Conservation (phyloP, 306 rosid genomes). For the Hippophae tibetana region DNA sequence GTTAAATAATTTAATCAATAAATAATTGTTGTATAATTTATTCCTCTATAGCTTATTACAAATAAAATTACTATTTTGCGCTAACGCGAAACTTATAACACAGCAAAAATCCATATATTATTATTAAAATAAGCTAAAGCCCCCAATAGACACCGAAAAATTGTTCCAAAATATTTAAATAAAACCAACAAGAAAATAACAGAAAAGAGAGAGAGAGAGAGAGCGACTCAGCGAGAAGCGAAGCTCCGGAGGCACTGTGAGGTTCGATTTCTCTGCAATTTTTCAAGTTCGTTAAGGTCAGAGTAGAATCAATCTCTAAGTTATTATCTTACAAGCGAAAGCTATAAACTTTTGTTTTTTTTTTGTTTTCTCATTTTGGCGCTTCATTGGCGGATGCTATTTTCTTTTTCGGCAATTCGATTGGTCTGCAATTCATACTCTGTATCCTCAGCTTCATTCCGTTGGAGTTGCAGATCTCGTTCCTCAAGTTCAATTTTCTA, state of each 20-base stretch:
- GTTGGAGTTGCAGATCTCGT: constrained; percentile 52
- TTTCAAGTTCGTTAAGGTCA: constrained; percentile 44
- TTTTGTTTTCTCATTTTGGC: constrained; percentile 20
- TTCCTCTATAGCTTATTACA: no score
- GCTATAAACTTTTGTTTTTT: constrained; percentile 15
- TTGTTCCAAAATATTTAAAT: no score
- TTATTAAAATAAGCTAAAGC: no score
- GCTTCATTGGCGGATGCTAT: constrained; percentile 38
- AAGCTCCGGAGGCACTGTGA: constrained; percentile 30
- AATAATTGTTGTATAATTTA: no score
- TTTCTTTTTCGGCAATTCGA: constrained; percentile 17
- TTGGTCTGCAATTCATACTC: constrained; percentile 21
- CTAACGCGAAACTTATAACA: no score
- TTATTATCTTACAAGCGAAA: constrained; percentile 5
- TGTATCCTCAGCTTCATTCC: constrained; percentile 20
- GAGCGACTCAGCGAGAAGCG: constrained; percentile 40
- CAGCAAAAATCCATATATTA: no score
- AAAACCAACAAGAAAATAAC: not conserved
- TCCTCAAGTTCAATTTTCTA: constrained; percentile 37
- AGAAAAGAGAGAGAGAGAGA: constrained; percentile 1
- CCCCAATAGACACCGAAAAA: no score
- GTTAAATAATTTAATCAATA: no score
- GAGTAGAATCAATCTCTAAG: constrained; percentile 41
- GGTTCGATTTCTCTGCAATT: constrained; percentile 67
- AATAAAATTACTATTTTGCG: no score